Conservation (phyloP, 768 basidiomycete genomes). For the Boletus pseudopeckii region DNA sequence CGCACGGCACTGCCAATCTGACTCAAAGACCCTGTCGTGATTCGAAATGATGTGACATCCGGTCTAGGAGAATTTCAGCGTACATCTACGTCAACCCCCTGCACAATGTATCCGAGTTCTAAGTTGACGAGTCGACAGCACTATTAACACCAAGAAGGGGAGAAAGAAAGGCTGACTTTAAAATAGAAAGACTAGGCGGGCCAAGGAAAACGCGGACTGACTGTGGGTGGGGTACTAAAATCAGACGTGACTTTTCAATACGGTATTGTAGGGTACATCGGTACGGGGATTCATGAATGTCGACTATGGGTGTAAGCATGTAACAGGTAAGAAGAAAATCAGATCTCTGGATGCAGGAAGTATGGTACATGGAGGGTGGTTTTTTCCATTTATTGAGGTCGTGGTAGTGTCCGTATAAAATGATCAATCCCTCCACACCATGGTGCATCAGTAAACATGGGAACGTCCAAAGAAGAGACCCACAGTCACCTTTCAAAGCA, state of each 20-base stretch:
- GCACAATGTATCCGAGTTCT: background rate
- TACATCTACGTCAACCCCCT: background rate
- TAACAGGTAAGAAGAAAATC: background rate
- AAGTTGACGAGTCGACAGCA: background rate
- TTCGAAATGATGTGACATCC: no score
- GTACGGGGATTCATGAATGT: background rate
- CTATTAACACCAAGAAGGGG: background rate
- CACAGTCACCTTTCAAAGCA: background rate
- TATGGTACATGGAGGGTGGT: background rate
- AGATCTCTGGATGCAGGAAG: background rate
- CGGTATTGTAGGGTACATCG: conserved; percentile 5
- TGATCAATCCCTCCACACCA: background rate
- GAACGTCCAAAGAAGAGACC: background rate
- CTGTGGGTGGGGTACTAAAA: conserved; percentile 2
- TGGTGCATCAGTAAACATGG: background rate
- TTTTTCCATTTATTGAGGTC: background rate
- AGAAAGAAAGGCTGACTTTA: background rate
- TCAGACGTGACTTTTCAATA: background rate
- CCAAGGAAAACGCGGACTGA: background rate
- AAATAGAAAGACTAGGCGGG: background rate
- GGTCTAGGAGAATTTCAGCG: no score
- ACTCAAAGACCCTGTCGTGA: background rate
- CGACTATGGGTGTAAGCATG: conserved; percentile 3
- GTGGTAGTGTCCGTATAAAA: conserved; percentile 1
- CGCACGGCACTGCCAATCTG: background rate